phyloP scores from a whole-genome alignment of 768 basidiomycete genomes.

The Kwoniella europaea region DNA sequence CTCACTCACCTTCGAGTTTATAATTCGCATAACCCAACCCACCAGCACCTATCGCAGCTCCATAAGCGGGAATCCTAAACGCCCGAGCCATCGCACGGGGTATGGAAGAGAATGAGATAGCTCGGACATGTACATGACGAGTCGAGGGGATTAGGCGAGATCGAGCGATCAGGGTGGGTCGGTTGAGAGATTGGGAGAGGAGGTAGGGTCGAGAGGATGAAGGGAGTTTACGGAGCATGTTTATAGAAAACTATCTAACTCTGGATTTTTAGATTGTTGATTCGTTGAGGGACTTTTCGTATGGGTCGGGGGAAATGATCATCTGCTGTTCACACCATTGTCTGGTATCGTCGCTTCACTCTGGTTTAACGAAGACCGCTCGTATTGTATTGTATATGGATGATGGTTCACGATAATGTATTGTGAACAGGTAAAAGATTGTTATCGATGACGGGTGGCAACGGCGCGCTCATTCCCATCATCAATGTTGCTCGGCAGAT shows the following conservation, averaged over 20 bases:
- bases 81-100: slow-evolving; percentile 86
- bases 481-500: slow-evolving; percentile 1
- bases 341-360: too few relatives aligned
- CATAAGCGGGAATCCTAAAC: slow-evolving; percentile 85
- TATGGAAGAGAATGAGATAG: slow-evolving; percentile 77
- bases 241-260: background rate
- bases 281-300: background rate
- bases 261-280: background rate
- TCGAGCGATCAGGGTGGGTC: slow-evolving; percentile 17
- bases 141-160: slow-evolving; percentile 3
- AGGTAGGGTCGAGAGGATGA: slow-evolving; percentile 12
- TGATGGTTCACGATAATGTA: background rate
- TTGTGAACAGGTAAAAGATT: background rate
- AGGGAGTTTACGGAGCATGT: slow-evolving; percentile 26
- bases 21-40: slow-evolving; percentile 93
- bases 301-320: too few relatives aligned
- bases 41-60: slow-evolving; percentile 86
- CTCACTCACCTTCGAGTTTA: slow-evolving; percentile 82
- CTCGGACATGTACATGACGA: slow-evolving; percentile 42
- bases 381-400: too few relatives aligned
- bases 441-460: slow-evolving; percentile 23
- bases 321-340: too few relatives aligned
- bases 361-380: too few relatives aligned
- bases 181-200: slow-evolving; percentile 11
- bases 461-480: slow-evolving; percentile 7